Evolutionary conservation across 2,329 filamentous ascomycete genomes (phyloP).

Genomic region (Cladophialophora exuberans): DNA sequence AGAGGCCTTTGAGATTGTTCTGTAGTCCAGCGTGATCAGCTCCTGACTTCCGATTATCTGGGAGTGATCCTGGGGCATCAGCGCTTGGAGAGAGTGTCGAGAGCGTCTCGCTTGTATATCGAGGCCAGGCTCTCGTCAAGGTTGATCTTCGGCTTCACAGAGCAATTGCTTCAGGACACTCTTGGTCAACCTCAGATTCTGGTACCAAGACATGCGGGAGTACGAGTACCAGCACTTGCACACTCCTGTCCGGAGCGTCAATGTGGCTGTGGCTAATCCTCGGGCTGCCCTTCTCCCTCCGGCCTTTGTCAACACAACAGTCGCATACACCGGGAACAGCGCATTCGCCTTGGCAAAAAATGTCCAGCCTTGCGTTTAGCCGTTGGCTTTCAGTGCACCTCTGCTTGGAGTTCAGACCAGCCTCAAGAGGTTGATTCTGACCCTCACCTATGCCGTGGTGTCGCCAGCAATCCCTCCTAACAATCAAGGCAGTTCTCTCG

Average conservation of each 20-base stretch:
- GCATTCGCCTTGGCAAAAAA: background rate
- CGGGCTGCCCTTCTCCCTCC: background rate
- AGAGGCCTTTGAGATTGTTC: too few relatives aligned
- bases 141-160: background rate
- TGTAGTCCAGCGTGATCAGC: too few relatives aligned
- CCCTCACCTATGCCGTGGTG: conserved; percentile 5
- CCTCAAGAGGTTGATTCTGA: conserved; percentile 14
- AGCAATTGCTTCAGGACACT: background rate
- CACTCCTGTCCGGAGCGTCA: background rate
- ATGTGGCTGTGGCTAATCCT: conserved; percentile 1
- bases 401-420: background rate
- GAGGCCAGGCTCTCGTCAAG: too few relatives aligned
- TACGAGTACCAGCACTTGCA: too few relatives aligned
- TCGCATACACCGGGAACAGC: background rate
- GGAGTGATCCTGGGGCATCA: too few relatives aligned
- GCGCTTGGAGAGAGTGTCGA: too few relatives aligned
- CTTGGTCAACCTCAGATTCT: too few relatives aligned
- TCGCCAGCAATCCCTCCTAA: background rate
- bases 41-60: too few relatives aligned
- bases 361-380: conserved; percentile 4
- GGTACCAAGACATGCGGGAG: too few relatives aligned
- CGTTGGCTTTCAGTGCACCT: background rate
- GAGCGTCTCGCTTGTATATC: too few relatives aligned
- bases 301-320: background rate
- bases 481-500: too few relatives aligned